Base-by-base conservation (phyloP, 768 basidiomycete genomes). In the Cyclocybe cylindracea region DNA sequence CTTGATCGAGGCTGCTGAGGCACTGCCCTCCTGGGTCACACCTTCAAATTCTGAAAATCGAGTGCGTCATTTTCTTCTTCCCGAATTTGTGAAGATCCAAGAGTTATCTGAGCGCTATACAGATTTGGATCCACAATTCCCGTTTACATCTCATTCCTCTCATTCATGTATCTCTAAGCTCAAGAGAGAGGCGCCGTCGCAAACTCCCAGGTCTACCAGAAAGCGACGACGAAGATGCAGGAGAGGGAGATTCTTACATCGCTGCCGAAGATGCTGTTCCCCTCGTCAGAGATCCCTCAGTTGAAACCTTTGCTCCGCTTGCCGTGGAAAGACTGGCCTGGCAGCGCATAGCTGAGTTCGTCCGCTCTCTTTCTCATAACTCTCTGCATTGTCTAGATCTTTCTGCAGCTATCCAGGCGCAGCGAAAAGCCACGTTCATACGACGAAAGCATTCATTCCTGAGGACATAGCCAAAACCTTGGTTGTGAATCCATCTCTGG, bases 1-100 rank as follows among this genome's bases (percentile, higher is more conserved):
- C 40, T 78, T 99, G 50, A 98, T 98, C 54, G 97, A 99, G 71
- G 96, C 94, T 3, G 97, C 97, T 16, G 89, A 97, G 46, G 79
- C 75, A 29, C 73, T 99, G 10, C 96, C 96, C 11, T 71, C 77
- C 4, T 98, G 96, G 97, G 86, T 97, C 41, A 89, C 87, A 29
- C 97, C 96, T 10, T 77, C 85, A 33, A 98, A 96, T 66, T 85
- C 93, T 44, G 85, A 87, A 68, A 96, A 98, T 72, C 86, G 97
- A 77, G 94, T 95, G 73, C 74, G 91, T 77, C 60, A 53, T 59
- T 50, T 58, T 55, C 58, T 62, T 58, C 55, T 60, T 55, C 40
- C 46, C 56, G 58, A 68, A 70, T 70, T 66, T 72, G 66, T 63
- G 58, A 24, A 49, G 61, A 49, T 58, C 58, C 62, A 49, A 61